Conservation (phyloP, 2,329 filamentous ascomycete species). For the Byssothecium circinans region DNA sequence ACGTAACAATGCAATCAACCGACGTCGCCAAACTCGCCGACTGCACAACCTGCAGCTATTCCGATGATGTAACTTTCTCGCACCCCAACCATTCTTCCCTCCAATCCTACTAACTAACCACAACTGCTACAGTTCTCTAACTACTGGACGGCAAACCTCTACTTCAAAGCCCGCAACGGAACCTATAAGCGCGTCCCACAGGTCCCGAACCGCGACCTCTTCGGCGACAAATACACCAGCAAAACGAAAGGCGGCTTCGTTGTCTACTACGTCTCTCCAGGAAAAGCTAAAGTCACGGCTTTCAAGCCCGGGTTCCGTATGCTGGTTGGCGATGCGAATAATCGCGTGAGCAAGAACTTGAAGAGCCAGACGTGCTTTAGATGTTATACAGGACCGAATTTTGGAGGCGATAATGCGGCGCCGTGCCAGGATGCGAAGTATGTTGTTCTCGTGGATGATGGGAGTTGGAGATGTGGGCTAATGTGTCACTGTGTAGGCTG, state of each 20-base stretch:
- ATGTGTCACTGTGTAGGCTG: conserved; percentile 5
- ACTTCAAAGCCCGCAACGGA: no score
- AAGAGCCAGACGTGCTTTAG: conserved; percentile 46
- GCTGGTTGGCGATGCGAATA: conserved; percentile 44
- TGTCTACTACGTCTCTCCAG: conserved; percentile 53
- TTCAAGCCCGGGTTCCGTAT: conserved; percentile 50
- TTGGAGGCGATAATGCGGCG: conserved; percentile 42
- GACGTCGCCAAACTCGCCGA: conserved; percentile 36
- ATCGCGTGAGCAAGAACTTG: conserved; percentile 14
- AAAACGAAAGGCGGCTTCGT: conserved; percentile 47
- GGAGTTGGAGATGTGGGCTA: neutral
- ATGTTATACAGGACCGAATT: conserved; percentile 50
- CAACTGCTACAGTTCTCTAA: conserved; percentile 27
- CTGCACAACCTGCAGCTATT: conserved; percentile 50
- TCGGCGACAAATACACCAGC: conserved; percentile 35
- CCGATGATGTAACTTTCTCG: conserved; percentile 37
- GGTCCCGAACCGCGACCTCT: conserved; percentile 38
- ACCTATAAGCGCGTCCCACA: conserved; percentile 47
- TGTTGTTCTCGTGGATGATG: neutral
- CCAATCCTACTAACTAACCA: neutral
- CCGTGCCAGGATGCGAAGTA: conserved; percentile 20
- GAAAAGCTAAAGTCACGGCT: conserved; percentile 46
- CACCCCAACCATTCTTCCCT: neutral
- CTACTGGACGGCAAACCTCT: conserved; percentile 38
- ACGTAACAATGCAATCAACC: conserved; percentile 45